Conservation (phyloP, 768 basidiomycete species). For the Termitomyces heimii region DNA sequence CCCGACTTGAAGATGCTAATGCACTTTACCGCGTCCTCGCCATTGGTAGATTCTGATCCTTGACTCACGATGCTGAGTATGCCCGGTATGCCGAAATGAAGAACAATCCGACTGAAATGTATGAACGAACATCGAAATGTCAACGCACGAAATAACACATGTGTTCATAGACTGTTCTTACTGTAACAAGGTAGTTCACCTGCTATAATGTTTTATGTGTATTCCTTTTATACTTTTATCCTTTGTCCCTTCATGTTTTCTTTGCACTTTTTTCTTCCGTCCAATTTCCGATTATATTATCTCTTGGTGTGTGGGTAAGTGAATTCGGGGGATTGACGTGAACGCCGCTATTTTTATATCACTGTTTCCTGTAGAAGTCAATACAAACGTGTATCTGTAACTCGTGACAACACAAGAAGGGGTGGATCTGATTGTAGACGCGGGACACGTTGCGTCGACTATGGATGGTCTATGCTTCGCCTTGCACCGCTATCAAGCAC, state of each 20-base stretch:
- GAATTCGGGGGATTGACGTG: neutral
- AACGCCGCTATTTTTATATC: neutral
- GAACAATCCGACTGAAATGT: neutral
- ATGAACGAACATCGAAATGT: slow-evolving; percentile 1
- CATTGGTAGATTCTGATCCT: slow-evolving; percentile 30
- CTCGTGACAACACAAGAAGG: neutral
- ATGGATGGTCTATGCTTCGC: neutral
- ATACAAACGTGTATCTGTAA: slow-evolving; percentile 9
- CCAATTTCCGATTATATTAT: neutral
- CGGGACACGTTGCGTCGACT: neutral
- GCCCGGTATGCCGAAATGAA: neutral
- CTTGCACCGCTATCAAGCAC: too few species aligned
- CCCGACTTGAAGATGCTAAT: slow-evolving; percentile 75
- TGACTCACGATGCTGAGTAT: neutral
- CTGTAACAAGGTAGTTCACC: slow-evolving; percentile 3
- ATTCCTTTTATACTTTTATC: slow-evolving; percentile 1
- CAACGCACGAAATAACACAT: slow-evolving; percentile 9
- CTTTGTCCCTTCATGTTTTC: neutral
- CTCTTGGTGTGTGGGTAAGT: neutral
- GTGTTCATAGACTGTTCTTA: slow-evolving; percentile 6
- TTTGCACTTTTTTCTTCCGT: neutral
- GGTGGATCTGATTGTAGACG: neutral
- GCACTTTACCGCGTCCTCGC: slow-evolving; percentile 63
- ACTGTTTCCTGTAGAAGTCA: neutral
- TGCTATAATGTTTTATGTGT: slow-evolving; percentile 14